Evolutionary conservation across 164 flowering plant species (phyloP), one percentile per base, ranked within the genome.

Genomic region (Piper longum): DNA sequence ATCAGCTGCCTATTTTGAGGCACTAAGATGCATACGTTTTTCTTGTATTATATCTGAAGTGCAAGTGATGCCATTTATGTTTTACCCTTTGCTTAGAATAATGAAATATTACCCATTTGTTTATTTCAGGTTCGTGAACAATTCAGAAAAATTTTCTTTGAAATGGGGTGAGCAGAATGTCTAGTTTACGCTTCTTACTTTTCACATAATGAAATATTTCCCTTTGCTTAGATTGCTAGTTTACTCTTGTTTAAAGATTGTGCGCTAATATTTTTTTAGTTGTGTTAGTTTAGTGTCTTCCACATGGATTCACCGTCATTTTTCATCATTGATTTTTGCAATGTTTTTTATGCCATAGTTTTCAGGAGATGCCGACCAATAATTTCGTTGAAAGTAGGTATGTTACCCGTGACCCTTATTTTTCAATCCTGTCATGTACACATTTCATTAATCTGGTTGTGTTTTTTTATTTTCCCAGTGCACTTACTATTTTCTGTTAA

Each of bases 301-400:
- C 11, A 44, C 14, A 48, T 8, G 14, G 7, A 48, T 5, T 14
- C 14, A 9, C 14, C 12, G 14, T 9, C 52, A 48, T 1, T 5
- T 48, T 9, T 48, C 9, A 0, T 48, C 52, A 48, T 48, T 64
- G 14, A 45, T 52, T 18, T 17, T 44, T 55, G 7, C 59, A 42
- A 52, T 57, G 52, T 36, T 48, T 59, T 57, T 52, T 5, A 36
- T 8, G 52, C 6, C 80, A 77, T 87, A 93, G 99, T 57, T 93
- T 90, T 69, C 95, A 90, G 80, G 97, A 90, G 79, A 90, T 93
- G 99, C 95, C 97, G 43, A 93, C 99, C 59, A 85, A 88, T 71
- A 88, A 83, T 69, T 93, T 64, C 80, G 96, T 90, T 41, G 99
- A 93, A 65, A 88, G 91, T 88, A 85, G 98, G 96, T 91, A 72